These are phyloP conservation scores for Phascolomyces articulosus DNA, from an alignment of 371 early-diverging fungal genomes.

Conservation along the genomic window DNA sequence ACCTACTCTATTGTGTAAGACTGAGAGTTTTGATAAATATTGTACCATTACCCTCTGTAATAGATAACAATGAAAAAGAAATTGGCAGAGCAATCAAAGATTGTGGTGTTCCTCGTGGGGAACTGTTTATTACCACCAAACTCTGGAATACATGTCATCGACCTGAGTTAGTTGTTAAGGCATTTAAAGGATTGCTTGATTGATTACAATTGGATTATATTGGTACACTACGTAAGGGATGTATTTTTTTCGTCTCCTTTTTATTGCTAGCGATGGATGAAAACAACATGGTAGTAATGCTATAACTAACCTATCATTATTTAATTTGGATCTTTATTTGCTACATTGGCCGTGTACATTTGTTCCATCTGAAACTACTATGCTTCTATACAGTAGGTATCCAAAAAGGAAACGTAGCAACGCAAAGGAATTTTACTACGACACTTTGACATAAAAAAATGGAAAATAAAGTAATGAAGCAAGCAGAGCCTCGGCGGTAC, in stretches of 20 bases:
- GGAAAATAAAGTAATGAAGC: too few species aligned
- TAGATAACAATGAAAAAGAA: slow-evolving; percentile 69
- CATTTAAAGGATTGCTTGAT: slow-evolving; percentile 44
- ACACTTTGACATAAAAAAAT: too few species aligned
- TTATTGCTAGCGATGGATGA: too few species aligned
- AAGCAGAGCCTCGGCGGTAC: too few species aligned
- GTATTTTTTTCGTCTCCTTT: too few species aligned
- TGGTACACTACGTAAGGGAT: too few species aligned
- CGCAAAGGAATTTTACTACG: too few species aligned
- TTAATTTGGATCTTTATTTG: slow-evolving; percentile 78
- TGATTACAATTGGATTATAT: slow-evolving; percentile 65
- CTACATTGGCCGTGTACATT: slow-evolving; percentile 36
- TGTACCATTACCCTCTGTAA: not conserved
- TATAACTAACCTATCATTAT: too few species aligned
- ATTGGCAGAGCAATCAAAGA: slow-evolving; percentile 75
- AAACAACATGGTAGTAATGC: too few species aligned
- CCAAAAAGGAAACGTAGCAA: too few species aligned
- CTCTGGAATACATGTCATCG: slow-evolving; percentile 58
- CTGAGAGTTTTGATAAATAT: not conserved
- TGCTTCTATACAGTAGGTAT: too few species aligned
- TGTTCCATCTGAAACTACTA: too few species aligned
- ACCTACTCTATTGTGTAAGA: not conserved
- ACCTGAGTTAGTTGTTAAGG: slow-evolving; percentile 49
- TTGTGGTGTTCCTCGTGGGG: slow-evolving; percentile 60
- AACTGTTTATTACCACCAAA: slow-evolving; percentile 82